Conservation (phyloP, 179 eudicot species). For the Gypsophila paniculata region DNA sequence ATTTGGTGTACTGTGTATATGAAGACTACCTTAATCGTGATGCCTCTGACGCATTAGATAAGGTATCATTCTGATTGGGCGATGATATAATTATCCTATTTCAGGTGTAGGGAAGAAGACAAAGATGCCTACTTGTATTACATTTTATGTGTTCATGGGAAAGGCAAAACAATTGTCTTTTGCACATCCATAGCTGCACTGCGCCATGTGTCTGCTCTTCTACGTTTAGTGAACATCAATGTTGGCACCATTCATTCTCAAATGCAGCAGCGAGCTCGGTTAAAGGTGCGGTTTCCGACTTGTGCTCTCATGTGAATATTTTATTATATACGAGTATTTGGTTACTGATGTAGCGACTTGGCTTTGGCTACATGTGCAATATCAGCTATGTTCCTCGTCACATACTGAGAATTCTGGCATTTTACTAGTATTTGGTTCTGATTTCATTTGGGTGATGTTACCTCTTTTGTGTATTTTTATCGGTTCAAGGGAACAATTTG, state of each 20-base stretch:
- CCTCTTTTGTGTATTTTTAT: not conserved
- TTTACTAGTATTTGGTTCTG: not conserved
- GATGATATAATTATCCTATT: slow-evolving; percentile 19
- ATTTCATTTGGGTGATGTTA: not conserved
- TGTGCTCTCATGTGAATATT: not conserved
- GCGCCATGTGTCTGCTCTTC: slow-evolving; percentile 67
- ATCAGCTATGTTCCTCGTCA: not conserved
- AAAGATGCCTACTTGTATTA: slow-evolving; percentile 92
- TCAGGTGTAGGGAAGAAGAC: slow-evolving; percentile 89
- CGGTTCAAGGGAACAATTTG: no score
- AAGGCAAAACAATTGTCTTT: slow-evolving; percentile 84
- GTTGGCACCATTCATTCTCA: slow-evolving; percentile 74
- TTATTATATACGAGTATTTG: not conserved
- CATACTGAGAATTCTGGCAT: no score
- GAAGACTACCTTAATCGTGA: not conserved
- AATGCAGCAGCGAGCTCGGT: slow-evolving; percentile 94
- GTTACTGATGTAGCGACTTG: not conserved
- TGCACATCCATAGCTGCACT: slow-evolving; percentile 88
- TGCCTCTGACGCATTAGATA: not conserved
- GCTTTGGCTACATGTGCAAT: not conserved
- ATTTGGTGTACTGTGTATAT: not conserved
- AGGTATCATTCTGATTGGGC: not conserved
- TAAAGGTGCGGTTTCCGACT: slow-evolving; percentile 52
- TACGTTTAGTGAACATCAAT: slow-evolving; percentile 59
- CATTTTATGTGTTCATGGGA: slow-evolving; percentile 82